These are phyloP conservation scores for Phytomonas sp. DNA, from an alignment of 208 protist species.

Conservation along the genomic window DNA sequence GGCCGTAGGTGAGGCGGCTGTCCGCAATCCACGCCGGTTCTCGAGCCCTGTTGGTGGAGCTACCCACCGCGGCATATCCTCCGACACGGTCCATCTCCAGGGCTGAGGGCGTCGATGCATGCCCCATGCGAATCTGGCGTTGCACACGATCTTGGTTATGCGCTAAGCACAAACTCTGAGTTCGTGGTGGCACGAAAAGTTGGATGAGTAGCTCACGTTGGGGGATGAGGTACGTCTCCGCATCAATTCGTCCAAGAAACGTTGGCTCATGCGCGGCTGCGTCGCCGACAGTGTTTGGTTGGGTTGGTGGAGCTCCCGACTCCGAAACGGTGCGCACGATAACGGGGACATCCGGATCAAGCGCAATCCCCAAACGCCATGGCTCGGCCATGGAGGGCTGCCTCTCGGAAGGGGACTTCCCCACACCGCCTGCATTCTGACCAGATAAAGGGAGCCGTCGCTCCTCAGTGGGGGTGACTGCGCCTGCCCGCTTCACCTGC, in stretches of 20 bases:
- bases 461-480: neutral
- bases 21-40: constrained; percentile 28
- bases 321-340: constrained; percentile 45
- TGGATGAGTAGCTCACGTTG: constrained; percentile 70
- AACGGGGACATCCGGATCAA: constrained; percentile 44
- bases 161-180: constrained; percentile 29
- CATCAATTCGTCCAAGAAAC: constrained; percentile 33
- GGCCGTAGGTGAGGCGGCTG: constrained; percentile 21
- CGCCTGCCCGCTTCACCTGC: neutral
- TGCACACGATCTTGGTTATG: constrained; percentile 47
- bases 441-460: neutral
- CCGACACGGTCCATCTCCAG: no score
- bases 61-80: no score
- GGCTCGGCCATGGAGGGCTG: constrained; percentile 21
- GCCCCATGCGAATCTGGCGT: constrained; percentile 31
- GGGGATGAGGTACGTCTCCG: constrained; percentile 65
- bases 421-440: neutral
- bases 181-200: constrained; percentile 37
- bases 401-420: neutral
- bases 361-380: constrained; percentile 46
- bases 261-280: neutral
- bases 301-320: constrained; percentile 4
- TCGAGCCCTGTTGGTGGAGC: no score
- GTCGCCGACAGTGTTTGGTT: neutral
- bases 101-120: constrained; percentile 13